Conservation (phyloP, 2,329 filamentous ascomycete species). For the Phaeosphaeriaceae sp. region DNA sequence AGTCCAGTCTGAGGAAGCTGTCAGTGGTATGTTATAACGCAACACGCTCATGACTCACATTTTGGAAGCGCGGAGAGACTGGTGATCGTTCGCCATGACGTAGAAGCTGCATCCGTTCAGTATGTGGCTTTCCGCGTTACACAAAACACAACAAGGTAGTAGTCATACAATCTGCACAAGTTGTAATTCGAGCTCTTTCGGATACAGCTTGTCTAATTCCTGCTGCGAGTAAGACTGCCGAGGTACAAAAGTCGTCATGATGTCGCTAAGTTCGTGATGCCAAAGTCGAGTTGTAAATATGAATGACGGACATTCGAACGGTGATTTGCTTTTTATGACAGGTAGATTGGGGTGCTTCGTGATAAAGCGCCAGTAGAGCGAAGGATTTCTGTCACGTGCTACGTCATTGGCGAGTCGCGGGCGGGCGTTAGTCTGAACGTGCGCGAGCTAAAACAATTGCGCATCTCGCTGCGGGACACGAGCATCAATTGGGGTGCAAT, state of each 20-base stretch:
- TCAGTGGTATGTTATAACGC: conserved; percentile 9
- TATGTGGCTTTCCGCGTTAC: background rate
- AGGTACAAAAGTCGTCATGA: conserved; percentile 81
- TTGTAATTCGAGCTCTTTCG: conserved; percentile 78
- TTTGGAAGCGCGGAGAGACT: conserved; percentile 86
- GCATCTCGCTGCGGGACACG: conserved; percentile 2
- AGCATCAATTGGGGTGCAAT: background rate
- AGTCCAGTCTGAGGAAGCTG: conserved; percentile 36
- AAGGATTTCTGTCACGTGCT: conserved; percentile 27
- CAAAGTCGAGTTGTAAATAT: background rate
- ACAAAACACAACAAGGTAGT: background rate
- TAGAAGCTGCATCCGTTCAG: conserved; percentile 35
- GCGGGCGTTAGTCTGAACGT: conserved; percentile 10
- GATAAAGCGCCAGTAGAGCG: conserved; percentile 8
- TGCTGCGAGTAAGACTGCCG: conserved; percentile 79
- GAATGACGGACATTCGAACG: background rate
- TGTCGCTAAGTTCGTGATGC: background rate
- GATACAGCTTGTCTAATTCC: conserved; percentile 84
- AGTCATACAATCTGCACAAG: conserved; percentile 80
- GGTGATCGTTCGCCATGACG: conserved; percentile 75
- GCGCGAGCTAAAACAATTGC: conserved; percentile 6
- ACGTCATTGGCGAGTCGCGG: conserved; percentile 20
- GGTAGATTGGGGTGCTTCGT: background rate
- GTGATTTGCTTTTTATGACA: background rate
- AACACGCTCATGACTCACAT: conserved; percentile 58